phyloP scores from a whole-genome alignment of 148 eudicot genomes.

The Cornus suecica region DNA sequence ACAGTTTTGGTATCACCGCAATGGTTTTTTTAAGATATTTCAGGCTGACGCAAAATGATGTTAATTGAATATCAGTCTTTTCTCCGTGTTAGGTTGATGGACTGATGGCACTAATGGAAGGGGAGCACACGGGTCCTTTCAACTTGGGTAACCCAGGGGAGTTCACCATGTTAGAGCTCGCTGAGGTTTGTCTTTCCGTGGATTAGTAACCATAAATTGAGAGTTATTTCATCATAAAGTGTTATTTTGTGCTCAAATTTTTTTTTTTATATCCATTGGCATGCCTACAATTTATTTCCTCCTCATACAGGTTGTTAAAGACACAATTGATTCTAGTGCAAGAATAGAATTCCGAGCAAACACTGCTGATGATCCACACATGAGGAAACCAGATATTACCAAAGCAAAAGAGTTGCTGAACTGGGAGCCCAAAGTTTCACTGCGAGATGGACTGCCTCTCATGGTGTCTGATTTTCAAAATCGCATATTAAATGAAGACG shows the following conservation, averaged over 20 bases:
- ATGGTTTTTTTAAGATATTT: background rate
- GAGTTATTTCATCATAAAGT: no score
- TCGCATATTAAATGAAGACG: constrained; percentile 73
- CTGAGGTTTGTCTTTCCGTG: constrained; percentile 48
- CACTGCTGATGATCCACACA: constrained; percentile 91
- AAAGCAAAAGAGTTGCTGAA: constrained; percentile 76
- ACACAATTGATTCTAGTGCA: constrained; percentile 73
- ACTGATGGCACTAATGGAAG: constrained; percentile 82
- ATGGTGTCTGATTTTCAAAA: constrained; percentile 79
- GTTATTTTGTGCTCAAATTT: background rate
- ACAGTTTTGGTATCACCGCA: background rate
- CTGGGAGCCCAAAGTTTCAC: constrained; percentile 82
- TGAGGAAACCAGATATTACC: constrained; percentile 87
- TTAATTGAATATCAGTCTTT: background rate
- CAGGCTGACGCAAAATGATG: background rate
- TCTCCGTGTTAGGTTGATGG: constrained; percentile 61
- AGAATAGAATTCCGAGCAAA: constrained; percentile 59
- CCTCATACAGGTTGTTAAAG: constrained; percentile 63
- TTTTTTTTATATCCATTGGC: background rate
- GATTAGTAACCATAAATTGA: background rate
- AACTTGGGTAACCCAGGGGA: constrained; percentile 93
- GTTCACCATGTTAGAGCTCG: constrained; percentile 92
- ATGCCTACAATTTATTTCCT: background rate
- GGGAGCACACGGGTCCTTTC: constrained; percentile 86
- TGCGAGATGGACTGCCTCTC: constrained; percentile 70